Evolutionary conservation across 371 early-diverging fungal genomes (phyloP), one percentile per base, ranked within the genome.

Genomic region (Haplosporangium sp.): DNA sequence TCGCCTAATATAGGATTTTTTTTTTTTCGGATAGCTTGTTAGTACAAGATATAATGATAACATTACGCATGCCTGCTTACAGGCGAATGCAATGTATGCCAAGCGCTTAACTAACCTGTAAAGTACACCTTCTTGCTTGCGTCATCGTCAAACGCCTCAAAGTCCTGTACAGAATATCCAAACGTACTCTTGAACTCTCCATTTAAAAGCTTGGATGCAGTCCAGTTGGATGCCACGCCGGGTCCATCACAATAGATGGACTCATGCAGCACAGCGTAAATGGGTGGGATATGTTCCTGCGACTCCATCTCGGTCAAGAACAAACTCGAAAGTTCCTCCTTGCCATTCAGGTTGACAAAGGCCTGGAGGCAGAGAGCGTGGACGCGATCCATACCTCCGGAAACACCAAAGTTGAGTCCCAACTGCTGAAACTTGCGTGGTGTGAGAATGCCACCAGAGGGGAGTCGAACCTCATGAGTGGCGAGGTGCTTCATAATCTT

Each of bases 241-340:
- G 82, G 74, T 16, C 74, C 77, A 71, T 93, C 91, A 60, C 91
- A 91, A 56, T 93, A 93, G 45, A 93, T 92, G 3, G 88, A 73
- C 74, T 92, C 92, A 56, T 93, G 93, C 42, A 93, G 42, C 37
- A 92, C 84, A 42, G 89, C 89, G 73, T 93, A 93, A 42, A 93
- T 83, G 20, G 80, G 80, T 14, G 80, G 80, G 48, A 73, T 79
- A 29, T 73, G 62, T 23, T 79, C 80, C 69, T 79, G 80, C 5
- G 63, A 52, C 5, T 60, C 64, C 69, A 79, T 81, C 0, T 60
- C 82, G 10, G 73, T 57, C 54, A 92, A 71, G 9, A 90, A 86
- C 43, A 74, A 72, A 55, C 84, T 85, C 8, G 87, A 85, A 16
- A 93, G 59, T 38, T 75, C 74, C 10, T 85, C 83, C 6, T 84